Evolutionary conservation across 2,329 filamentous ascomycete species (phyloP).

Genomic region (Cordyceps tenuipes): DNA sequence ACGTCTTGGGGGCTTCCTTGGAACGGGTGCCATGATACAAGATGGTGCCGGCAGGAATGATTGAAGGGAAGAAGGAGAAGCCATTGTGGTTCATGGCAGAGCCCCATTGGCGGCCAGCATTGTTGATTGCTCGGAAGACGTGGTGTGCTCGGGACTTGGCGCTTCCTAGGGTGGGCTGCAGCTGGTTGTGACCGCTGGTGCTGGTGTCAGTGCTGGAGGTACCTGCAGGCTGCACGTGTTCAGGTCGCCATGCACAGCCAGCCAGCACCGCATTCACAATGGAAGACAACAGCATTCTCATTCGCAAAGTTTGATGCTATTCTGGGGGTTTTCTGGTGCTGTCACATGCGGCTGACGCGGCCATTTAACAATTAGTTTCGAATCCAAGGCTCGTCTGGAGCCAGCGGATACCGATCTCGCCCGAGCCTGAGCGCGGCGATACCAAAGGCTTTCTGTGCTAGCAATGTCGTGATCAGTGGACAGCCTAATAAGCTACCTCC

Average conservation of each 20-base stretch:
- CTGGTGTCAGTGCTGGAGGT: too few relatives aligned
- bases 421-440: not conserved
- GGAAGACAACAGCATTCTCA: not conserved
- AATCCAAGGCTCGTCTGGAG: too few relatives aligned
- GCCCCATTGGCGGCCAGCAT: constrained; percentile 66
- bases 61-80: constrained; percentile 60
- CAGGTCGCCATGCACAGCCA: not conserved
- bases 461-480: not conserved
- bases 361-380: not conserved
- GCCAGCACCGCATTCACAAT: not conserved
- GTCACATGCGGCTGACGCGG: not conserved
- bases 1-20: constrained; percentile 38
- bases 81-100: constrained; percentile 68
- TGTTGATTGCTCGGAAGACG: constrained; percentile 66
- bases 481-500: not conserved
- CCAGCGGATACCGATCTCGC: not conserved
- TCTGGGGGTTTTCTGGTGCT: not conserved
- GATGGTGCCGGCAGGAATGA: constrained; percentile 54
- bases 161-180: constrained; percentile 14
- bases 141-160: constrained; percentile 47
- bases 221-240: not conserved
- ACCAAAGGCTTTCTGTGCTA: not conserved
- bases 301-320: not conserved
- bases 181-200: not conserved
- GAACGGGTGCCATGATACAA: constrained; percentile 56